Evolutionary conservation across 2,329 filamentous ascomycete species (phyloP).

Genomic region (Lachnellula arida): DNA sequence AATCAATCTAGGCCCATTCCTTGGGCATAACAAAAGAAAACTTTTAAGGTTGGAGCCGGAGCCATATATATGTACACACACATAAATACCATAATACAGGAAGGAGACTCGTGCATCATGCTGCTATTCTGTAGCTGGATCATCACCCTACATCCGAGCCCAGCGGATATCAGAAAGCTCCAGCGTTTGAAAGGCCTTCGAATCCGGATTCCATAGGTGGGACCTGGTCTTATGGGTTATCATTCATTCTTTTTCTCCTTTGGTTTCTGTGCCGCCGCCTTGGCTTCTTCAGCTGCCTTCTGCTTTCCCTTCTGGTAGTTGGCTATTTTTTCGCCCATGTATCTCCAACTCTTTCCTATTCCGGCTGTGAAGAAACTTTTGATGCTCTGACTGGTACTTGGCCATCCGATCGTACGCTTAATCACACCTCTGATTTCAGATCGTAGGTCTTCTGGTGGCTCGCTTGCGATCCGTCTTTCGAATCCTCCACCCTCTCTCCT

Average conservation of each 20-base stretch:
- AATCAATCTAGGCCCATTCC: background rate
- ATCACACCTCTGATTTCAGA: conserved; percentile 71
- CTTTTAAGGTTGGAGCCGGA: background rate
- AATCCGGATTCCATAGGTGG: too few relatives aligned
- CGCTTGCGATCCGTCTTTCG: conserved; percentile 75
- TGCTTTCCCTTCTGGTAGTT: conserved; percentile 47
- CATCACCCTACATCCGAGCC: background rate
- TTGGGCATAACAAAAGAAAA: background rate
- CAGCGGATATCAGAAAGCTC: background rate
- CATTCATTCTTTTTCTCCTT: conserved; percentile 1
- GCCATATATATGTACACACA: background rate
- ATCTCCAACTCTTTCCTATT: conserved; percentile 62
- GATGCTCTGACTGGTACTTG: conserved; percentile 78
- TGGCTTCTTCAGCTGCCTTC: conserved; percentile 18
- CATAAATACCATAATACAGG: background rate
- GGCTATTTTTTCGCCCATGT: conserved; percentile 74
- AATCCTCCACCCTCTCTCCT: conserved; percentile 77
- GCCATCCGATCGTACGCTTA: conserved; percentile 86
- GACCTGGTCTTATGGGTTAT: background rate
- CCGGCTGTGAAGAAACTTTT: conserved; percentile 84
- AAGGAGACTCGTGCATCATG: background rate
- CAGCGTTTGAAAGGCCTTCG: too few relatives aligned
- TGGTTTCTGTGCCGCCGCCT: background rate
- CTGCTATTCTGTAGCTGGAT: background rate
- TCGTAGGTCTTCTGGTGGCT: conserved; percentile 61